Base-by-base conservation (phyloP, 2,329 filamentous ascomycete species). In the Monilinia laxa region DNA sequence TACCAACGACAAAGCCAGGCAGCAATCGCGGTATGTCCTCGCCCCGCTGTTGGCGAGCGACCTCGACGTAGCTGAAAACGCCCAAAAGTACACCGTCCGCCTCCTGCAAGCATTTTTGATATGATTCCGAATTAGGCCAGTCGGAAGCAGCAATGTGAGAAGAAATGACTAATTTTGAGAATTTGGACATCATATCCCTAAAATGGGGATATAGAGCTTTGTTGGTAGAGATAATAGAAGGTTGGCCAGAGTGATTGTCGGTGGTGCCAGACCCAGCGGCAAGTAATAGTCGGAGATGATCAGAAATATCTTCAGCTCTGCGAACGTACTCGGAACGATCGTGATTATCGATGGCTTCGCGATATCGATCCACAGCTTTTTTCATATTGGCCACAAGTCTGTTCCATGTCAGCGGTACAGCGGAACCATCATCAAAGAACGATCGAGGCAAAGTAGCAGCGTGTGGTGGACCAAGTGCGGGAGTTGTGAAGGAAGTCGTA, bases 161-260 rank as follows among this genome's bases (percentile, higher is more conserved):
- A 3, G 95, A 99, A 59, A 99, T 89, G 55, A 99, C 95, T 12
- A 99, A 84, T 78, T 99, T 99, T n/a, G 95, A 98, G 78, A 99
- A 99, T 74, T 96, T 93, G 55, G 95, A 98, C 95, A 99, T 99
- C 89, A 98, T 98, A 76, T 98, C 95, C 64, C 95, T 85, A 79
- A 99, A 99, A 78, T 98, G 93, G 31, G 95, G 95, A 76, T 98
- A 98, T 20, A 99, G 82, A 0, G 93, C 91, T 78, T 98, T 98
- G 82, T 99, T 99, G 6, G 92, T 96, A 9, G 93, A 97, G 68
- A 99, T 99, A 74, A 99, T 97, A n/a, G 95, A 98, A 5, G 95
- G 95, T 73, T 98, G 96, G 53, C 95, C 95, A 25, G 95, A 98
- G 77, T 99, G 95, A 76, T 99, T 99, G 79, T 99, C 95, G 0